phyloP scores from a whole-genome alignment of 1,284 basidiomycete species.

The Malassezia arunalokei region DNA sequence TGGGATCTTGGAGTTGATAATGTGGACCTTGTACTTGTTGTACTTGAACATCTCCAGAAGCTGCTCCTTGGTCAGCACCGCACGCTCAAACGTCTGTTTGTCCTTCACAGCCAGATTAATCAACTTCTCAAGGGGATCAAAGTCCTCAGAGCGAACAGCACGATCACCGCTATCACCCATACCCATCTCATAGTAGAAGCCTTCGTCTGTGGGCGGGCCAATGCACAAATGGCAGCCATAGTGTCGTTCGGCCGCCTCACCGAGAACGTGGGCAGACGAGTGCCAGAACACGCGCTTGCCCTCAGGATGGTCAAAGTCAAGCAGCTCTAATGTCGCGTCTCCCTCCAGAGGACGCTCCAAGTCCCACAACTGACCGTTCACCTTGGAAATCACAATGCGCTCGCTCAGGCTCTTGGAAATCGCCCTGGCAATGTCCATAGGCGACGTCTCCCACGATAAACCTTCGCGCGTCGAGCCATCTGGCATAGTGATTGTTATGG shows the following conservation, averaged over 20 bases:
- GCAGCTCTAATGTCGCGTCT: constrained; percentile 66
- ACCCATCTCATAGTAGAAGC: constrained; percentile 98
- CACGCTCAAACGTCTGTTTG: constrained; percentile 89
- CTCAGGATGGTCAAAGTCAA: constrained; percentile 91
- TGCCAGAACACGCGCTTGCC: constrained; percentile 89
- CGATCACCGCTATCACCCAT: constrained; percentile 44
- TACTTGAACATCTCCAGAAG: constrained; percentile 97
- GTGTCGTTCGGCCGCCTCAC: constrained; percentile 89
- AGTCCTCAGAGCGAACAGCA: constrained; percentile 55
- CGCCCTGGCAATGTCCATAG: constrained; percentile 76
- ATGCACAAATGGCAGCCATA: constrained; percentile 96
- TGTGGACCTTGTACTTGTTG: constrained; percentile 96
- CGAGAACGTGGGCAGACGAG: constrained; percentile 96
- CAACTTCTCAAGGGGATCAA: constrained; percentile 76
- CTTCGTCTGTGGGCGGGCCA: constrained; percentile 92
- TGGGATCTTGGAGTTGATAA: constrained; percentile 89
- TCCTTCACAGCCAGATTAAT: constrained; percentile 82
- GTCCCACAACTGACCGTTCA: constrained; percentile 84
- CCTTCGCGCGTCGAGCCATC: constrained; percentile 74
- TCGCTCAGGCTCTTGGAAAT: constrained; percentile 81
- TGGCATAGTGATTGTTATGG: constrained; percentile 72
- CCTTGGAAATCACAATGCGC: constrained; percentile 84
- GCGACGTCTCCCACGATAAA: constrained; percentile 89
- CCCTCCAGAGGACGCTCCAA: constrained; percentile 81
- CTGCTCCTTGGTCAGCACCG: constrained; percentile 83